Evolutionary conservation across 768 basidiomycete genomes (phyloP), one percentile per base, ranked within the genome.

Genomic region (Collybia nuda): DNA sequence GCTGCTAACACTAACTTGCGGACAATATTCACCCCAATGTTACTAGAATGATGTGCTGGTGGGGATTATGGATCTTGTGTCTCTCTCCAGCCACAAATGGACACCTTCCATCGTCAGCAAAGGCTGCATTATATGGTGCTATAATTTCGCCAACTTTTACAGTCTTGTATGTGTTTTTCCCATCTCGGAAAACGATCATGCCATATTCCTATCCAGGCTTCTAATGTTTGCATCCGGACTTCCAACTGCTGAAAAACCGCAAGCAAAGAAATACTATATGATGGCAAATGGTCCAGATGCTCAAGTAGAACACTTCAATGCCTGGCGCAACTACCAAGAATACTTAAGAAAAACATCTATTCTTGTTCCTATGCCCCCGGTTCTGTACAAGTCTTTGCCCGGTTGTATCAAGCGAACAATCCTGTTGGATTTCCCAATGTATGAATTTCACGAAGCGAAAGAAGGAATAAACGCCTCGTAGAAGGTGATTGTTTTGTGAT

Each of bases 201-300:
- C 18, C 21, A 38, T 15, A 47, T 22, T 37, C 7, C 44, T 7
- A 15, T 40, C 23, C 45, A 82, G 82, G 23, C 58, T 85, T 2
- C 71, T 85, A 15, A 75, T 89, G 69, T 87, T 86, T 66, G 81
- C 71, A 5, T 84, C 84, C 9, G 87, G 86, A 7, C 59, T 89
- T n/a, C 86, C 85, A 0, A 81, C 82, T 0, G 84, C 83, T 4
- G 85, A 86, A 63, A 85, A 84, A 62, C 84, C 84, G 2, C 76
- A 78, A 36, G 84, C 84, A 0, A 78, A 79, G 59, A 73, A 72
- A 53, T 85, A 76, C 61, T 86, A 76, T 65, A 66, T 82, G 26
- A 68, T 82, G 62, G 70, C 77, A 9, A 62, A 81, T 55, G 76
- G 72, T 4, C 67, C 71, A 17, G 50, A 67, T 7, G 64, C 69